Percentiles rank a stretch among this genome's conserved stretches.
Evolutionary conservation across 2,329 filamentous ascomycete genomes (phyloP).

Genomic region (Fonsecaea nubica): DNA sequence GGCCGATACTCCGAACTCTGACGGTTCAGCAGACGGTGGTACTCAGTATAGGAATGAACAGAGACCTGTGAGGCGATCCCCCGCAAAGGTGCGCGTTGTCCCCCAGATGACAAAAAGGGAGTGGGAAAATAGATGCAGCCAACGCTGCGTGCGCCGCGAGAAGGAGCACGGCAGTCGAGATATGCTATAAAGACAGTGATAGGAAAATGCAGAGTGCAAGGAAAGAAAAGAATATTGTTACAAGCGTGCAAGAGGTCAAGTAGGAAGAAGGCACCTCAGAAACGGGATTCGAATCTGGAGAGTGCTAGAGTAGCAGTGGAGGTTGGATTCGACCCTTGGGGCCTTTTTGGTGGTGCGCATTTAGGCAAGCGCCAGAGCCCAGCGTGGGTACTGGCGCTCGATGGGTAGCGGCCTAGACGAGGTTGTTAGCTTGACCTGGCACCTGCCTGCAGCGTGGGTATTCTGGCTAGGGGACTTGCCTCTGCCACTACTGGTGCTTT

Average conservation of each 20-base stretch:
- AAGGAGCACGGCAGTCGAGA: constrained; percentile 29
- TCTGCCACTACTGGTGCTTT: constrained; percentile 26
- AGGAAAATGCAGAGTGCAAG: constrained; percentile 26
- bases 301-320: constrained; percentile 32
- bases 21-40: neutral
- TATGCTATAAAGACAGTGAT: constrained; percentile 36
- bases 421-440: constrained; percentile 30
- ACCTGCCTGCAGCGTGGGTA: constrained; percentile 30
- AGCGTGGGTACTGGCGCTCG: constrained; percentile 24
- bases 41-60: constrained; percentile 1
- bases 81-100: constrained; percentile 20
- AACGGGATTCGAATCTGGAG: constrained; percentile 31
- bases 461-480: constrained; percentile 24
- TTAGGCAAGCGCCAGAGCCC: constrained; percentile 33
- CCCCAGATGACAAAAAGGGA: constrained; percentile 11
- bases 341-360: constrained; percentile 27
- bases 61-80: constrained; percentile 17
- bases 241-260: constrained; percentile 28
- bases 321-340: constrained; percentile 34
- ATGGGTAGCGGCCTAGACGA: constrained; percentile 35
- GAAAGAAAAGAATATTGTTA: constrained; percentile 36
- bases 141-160: constrained; percentile 29
- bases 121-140: constrained; percentile 24
- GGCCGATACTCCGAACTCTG: neutral
- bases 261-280: constrained; percentile 26